A percentile compares a stretch with the other conserved stretches of the same genome.
phyloP scores from a whole-genome alignment of 768 basidiomycete genomes.

The Fistulinella prunicolor region DNA sequence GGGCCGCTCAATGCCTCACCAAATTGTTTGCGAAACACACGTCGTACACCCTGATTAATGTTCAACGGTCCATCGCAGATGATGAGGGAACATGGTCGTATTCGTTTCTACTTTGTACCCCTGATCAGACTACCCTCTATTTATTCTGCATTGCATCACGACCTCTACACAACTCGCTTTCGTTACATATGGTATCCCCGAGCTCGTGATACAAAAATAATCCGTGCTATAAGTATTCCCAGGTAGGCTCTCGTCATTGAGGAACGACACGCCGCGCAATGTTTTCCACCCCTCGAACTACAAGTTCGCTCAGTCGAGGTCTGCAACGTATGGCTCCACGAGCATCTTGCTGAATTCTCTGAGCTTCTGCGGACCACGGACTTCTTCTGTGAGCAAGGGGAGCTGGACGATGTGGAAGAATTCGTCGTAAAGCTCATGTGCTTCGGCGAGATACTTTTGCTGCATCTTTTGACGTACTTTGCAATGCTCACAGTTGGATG shows the following conservation, averaged over 20 bases:
- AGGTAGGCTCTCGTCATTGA: background rate
- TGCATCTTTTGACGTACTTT: conserved; percentile 95
- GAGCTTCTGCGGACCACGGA: conserved; percentile 91
- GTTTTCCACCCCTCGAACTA: background rate
- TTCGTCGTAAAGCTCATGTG: conserved; percentile 95
- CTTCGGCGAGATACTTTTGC: conserved; percentile 95
- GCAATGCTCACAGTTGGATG: conserved; percentile 94
- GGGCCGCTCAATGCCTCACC: too few species aligned
- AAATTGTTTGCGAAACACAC: too few species aligned
- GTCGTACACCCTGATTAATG: too few species aligned
- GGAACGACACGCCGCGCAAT: background rate
- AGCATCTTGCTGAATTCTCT: conserved; percentile 93
- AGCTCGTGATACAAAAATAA: conserved; percentile 4
- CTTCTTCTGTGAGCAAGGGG: conserved; percentile 94
- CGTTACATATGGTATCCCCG: conserved; percentile 14
- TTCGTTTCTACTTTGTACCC: background rate
- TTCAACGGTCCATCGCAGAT: background rate
- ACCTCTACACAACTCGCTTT: background rate
- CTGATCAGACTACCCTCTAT: background rate
- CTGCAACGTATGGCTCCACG: conserved; percentile 70
- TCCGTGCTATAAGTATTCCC: conserved; percentile 5
- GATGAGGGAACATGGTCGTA: background rate
- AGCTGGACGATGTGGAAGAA: conserved; percentile 97
- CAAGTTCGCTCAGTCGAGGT: conserved; percentile 17
- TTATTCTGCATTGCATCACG: background rate